Base-by-base conservation (phyloP, 169 alveolate genomes). In the Cryptosporidium muris region DNA sequence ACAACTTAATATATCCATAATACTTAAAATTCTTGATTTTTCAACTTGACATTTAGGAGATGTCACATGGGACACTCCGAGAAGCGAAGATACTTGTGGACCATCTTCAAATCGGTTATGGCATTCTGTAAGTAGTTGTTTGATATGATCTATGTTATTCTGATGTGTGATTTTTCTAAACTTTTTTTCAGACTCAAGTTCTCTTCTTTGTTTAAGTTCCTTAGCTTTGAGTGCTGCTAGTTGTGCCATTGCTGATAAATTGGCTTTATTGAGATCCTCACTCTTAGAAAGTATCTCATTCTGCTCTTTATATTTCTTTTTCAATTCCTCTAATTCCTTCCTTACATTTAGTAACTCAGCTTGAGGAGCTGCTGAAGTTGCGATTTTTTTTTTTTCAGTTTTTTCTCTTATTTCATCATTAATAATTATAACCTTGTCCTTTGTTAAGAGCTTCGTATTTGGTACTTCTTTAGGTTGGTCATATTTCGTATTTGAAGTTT, bases 101-200 rank as follows among this genome's bases (percentile, higher is more conserved):
- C 48, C 62, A 42, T 64, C 16, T 14, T 16, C 16, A 25, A 16
- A 8, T 1, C 7, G 80, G 1, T 54, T 38, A 8, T 68, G 54
- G 42, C 68, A 74, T 3, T 51, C 67, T 25, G 47, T 58, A 6
- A 74, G 16, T 74, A 74, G 40, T 34, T 48, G 54, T 43, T 74
- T 66, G 43, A 74, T 74, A 58, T 74, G 54, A n/a, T 74, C 68
- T 7, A 74, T 74, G 45, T 74, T 74, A 58, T 60, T 2, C 38
- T 74, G 85, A 74, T 74, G 85, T 8, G 64, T 68, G 34, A 68
- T 58, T 16, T 74, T 68, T 11, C 54, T 52, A 43, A 74, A 45
- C 12, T 74, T 60, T 43, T 42, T 74, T n/a, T 48, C 60, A 25
- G 60, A 49, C 42, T 74, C 56, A 4, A 74, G n/a, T 25, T 74